These are phyloP conservation scores for Mallotus repandus DNA, from an alignment of 441 rosid genomes.

Conservation along the genomic window DNA sequence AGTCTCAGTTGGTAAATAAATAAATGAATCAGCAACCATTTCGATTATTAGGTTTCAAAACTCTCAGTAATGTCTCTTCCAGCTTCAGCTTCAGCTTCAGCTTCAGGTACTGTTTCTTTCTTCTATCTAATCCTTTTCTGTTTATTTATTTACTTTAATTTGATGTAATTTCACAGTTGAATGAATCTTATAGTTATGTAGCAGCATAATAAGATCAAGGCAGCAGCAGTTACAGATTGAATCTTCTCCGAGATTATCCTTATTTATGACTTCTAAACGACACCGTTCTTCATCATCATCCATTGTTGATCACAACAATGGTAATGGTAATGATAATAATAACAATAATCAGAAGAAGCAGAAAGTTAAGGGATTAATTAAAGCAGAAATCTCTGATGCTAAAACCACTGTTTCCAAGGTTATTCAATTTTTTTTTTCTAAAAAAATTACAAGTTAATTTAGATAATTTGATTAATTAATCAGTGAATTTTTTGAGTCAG, in stretches of 20 bases:
- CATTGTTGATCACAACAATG: slow-evolving; percentile 27
- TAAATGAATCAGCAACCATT: slow-evolving; percentile 14
- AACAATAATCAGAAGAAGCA: background rate
- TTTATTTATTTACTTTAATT: background rate
- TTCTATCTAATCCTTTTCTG: background rate
- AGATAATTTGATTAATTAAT: too few relatives aligned
- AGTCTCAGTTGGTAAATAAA: too few relatives aligned
- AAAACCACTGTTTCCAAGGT: slow-evolving; percentile 26
- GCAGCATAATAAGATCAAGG: slow-evolving; percentile 27
- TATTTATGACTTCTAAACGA: slow-evolving; percentile 41
- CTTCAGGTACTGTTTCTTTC: slow-evolving; percentile 4
- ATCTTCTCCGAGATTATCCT: slow-evolving; percentile 30
- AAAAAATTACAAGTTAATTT: too few relatives aligned
- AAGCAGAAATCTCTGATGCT: slow-evolving; percentile 17
- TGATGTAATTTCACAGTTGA: background rate
- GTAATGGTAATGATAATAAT: background rate
- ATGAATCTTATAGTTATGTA: slow-evolving; percentile 40
- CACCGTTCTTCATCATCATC: slow-evolving; percentile 35
- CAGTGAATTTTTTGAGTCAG: background rate
- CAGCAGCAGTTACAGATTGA: slow-evolving; percentile 29
- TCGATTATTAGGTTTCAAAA: slow-evolving; percentile 6
- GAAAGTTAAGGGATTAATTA: slow-evolving; percentile 21
- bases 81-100: too few relatives aligned
- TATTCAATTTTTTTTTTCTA: background rate
- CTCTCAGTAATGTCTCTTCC: slow-evolving; percentile 2